Conservation (phyloP, 1,139 yeast genomes). For the Pichia sp. region DNA sequence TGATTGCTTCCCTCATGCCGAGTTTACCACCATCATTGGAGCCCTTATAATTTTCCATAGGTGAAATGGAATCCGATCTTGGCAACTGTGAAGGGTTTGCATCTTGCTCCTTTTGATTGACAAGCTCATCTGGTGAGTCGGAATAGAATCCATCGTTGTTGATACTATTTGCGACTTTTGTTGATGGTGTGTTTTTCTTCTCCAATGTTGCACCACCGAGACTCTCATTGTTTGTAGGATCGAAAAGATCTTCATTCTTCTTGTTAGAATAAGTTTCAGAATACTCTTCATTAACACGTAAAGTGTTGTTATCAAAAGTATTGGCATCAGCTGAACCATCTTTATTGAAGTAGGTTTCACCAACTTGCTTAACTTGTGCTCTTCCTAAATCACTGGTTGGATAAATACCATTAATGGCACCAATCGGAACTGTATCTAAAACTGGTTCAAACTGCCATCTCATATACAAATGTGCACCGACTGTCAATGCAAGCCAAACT, state of each 20-base stretch:
- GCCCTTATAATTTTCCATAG: constrained; percentile 3
- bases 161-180: neutral
- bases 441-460: constrained; percentile 54
- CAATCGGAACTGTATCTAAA: constrained; percentile 65
- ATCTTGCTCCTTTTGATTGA: too few species aligned
- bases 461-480: constrained; percentile 56
- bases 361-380: constrained; percentile 48
- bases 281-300: neutral
- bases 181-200: constrained; percentile 1
- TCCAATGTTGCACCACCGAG: neutral
- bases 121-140: too few species aligned
- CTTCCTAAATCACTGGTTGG: constrained; percentile 59
- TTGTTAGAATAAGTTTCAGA: neutral
- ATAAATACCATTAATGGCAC: constrained; percentile 46
- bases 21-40: neutral
- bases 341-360: constrained; percentile 27
- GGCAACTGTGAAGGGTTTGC: too few species aligned
- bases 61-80: too few species aligned
- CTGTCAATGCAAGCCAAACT: constrained; percentile 55
- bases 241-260: neutral
- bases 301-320: neutral
- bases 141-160: too few species aligned
- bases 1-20: constrained; percentile 19
- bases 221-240: neutral
- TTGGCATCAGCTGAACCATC: neutral